phyloP scores from a whole-genome alignment of 2,329 filamentous ascomycete genomes.

The Diaporthe velutina region DNA sequence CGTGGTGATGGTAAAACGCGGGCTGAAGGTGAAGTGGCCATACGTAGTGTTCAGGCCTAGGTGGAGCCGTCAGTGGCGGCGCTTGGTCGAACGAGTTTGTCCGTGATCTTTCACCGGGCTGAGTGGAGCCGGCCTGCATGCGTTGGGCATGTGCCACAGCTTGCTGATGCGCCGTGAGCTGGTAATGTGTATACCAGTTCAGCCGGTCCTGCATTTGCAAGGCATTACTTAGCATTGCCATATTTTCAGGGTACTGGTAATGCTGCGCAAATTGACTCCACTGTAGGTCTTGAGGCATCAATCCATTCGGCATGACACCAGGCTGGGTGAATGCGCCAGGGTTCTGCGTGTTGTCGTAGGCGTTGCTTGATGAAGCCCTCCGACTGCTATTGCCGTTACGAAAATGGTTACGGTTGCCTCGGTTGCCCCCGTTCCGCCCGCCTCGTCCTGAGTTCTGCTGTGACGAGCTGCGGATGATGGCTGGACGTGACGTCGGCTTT shows the following conservation, averaged over 20 bases:
- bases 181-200: slow-evolving; percentile 61
- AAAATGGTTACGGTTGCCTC: slow-evolving; percentile 62
- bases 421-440: slow-evolving; percentile 59
- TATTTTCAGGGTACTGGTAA: slow-evolving; percentile 37
- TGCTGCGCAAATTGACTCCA: slow-evolving; percentile 48
- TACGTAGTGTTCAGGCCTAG: slow-evolving; percentile 69
- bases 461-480: slow-evolving; percentile 72
- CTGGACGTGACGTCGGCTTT: slow-evolving; percentile 69
- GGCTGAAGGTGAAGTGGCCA: slow-evolving; percentile 58
- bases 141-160: slow-evolving; percentile 58
- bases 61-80: slow-evolving; percentile 68
- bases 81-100: slow-evolving; percentile 73
- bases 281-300: slow-evolving; percentile 43
- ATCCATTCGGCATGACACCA: slow-evolving; percentile 45
- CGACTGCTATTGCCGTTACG: slow-evolving; percentile 61
- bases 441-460: slow-evolving; percentile 66
- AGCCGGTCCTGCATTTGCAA: slow-evolving; percentile 60
- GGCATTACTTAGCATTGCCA: slow-evolving; percentile 40
- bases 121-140: slow-evolving; percentile 54
- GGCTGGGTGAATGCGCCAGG: slow-evolving; percentile 55
- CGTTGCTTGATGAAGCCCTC: slow-evolving; percentile 66
- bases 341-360: slow-evolving; percentile 62
- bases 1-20: slow-evolving; percentile 51
- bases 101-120: slow-evolving; percentile 64
- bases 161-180: slow-evolving; percentile 59